These are phyloP conservation scores for Pseudogymnoascus sp. DNA, from an alignment of 2,329 filamentous ascomycete species.

Conservation along the genomic window DNA sequence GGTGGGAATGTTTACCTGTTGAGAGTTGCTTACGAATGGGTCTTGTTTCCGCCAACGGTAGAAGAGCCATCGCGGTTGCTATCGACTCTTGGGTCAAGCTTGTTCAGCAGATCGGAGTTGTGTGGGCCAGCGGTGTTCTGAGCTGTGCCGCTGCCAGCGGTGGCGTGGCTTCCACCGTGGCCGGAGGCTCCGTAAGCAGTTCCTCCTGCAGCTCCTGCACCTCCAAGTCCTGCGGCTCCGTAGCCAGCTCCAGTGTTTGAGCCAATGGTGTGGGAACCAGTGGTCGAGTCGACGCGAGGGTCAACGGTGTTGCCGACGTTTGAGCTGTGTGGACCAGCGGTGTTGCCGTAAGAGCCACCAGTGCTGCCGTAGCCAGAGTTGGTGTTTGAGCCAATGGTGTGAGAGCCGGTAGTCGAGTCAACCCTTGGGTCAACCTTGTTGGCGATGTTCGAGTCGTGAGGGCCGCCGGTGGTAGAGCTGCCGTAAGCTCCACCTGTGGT, in stretches of 20 bases:
- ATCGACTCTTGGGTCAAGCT: slow-evolving; percentile 37
- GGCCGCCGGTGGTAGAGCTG: slow-evolving; percentile 25
- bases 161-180: slow-evolving; percentile 22
- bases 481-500: neutral
- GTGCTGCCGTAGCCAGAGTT: slow-evolving; percentile 2
- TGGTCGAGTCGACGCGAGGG: slow-evolving; percentile 44
- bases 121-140: slow-evolving; percentile 44
- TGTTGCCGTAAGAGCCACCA: neutral
- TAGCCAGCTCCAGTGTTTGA: slow-evolving; percentile 10
- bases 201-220: slow-evolving; percentile 1
- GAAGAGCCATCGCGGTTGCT: slow-evolving; percentile 44
- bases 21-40: slow-evolving; percentile 27
- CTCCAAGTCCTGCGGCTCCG: slow-evolving; percentile 13
- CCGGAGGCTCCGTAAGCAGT: slow-evolving; percentile 11
- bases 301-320: slow-evolving; percentile 39
- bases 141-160: slow-evolving; percentile 28
- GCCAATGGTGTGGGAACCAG: slow-evolving; percentile 27
- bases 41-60: slow-evolving; percentile 48
- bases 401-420: slow-evolving; percentile 18
- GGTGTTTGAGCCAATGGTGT: slow-evolving; percentile 8
- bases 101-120: slow-evolving; percentile 45
- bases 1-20: slow-evolving; percentile 10
- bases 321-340: slow-evolving; percentile 17
- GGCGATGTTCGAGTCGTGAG: slow-evolving; percentile 30
- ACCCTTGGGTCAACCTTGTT: slow-evolving; percentile 35